These are phyloP conservation scores for Leccinum fallax DNA, from an alignment of 1,284 basidiomycete species.

Conservation along the genomic window DNA sequence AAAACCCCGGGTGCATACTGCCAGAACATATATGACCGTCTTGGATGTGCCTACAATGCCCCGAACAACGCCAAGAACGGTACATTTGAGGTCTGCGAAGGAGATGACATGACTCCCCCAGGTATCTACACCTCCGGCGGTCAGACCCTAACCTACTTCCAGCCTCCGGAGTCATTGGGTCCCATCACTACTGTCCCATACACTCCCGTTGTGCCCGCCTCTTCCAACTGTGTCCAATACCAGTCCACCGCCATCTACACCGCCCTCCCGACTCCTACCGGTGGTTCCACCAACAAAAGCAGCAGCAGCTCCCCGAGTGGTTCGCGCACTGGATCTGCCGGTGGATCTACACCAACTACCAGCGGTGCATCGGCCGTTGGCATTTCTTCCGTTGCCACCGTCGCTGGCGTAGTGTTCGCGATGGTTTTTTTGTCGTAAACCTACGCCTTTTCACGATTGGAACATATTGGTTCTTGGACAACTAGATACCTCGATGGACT, in stretches of 20 bases:
- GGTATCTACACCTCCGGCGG: constrained; percentile 42
- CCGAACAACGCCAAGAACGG: constrained; percentile 61
- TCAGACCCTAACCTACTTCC: constrained; percentile 51
- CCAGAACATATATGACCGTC: constrained; percentile 65
- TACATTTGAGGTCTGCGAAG: constrained; percentile 61
- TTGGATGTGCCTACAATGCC: constrained; percentile 71
- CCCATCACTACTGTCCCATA: constrained; percentile 63
- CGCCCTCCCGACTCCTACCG: constrained; percentile 24
- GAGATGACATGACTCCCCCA: constrained; percentile 48
- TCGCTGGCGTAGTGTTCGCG: constrained; percentile 47
- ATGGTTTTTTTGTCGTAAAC: constrained; percentile 45
- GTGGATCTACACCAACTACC: constrained; percentile 27
- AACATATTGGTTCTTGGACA: neutral
- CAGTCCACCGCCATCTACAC: constrained; percentile 53
- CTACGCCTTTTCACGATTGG: neutral
- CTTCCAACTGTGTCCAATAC: constrained; percentile 64
- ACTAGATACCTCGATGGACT: neutral
- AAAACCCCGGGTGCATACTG: constrained; percentile 55
- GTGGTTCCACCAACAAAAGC: constrained; percentile 7
- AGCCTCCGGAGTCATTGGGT: constrained; percentile 62
- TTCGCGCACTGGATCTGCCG: constrained; percentile 23
- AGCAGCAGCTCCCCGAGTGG: constrained; percentile 25
- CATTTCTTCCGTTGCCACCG: constrained; percentile 41
- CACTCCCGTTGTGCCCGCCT: constrained; percentile 56
- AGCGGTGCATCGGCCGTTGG: constrained; percentile 39